Percentiles rank a stretch among this genome's conserved stretches.
Evolutionary conservation across 1,284 basidiomycete species (phyloP).

Genomic region (Anthracocystis setariae): DNA sequence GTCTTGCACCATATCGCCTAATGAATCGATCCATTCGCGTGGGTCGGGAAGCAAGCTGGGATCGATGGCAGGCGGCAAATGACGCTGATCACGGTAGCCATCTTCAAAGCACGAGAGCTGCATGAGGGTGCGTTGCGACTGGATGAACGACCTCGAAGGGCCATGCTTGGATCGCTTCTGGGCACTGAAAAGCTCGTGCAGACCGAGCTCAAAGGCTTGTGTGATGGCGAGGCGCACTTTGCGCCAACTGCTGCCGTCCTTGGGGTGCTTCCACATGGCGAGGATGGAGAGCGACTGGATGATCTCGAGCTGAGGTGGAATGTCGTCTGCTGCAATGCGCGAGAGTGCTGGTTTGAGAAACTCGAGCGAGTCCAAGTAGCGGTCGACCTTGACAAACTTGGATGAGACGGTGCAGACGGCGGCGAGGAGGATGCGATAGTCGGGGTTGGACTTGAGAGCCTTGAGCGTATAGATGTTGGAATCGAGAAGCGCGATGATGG

Average conservation of each 20-base stretch:
- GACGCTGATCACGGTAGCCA: constrained; percentile 48
- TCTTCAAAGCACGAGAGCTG: constrained; percentile 53
- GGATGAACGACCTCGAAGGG: constrained; percentile 42
- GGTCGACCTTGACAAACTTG: constrained; percentile 81
- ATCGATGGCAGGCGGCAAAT: constrained; percentile 50
- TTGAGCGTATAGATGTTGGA: constrained; percentile 66
- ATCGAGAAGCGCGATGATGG: constrained; percentile 66
- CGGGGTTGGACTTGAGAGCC: constrained; percentile 75
- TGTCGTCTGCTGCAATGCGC: constrained; percentile 75
- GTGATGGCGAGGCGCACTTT: constrained; percentile 65
- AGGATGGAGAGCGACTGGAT: constrained; percentile 85
- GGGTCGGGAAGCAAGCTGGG: constrained; percentile 43
- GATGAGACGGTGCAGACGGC: constrained; percentile 82
- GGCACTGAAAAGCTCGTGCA: constrained; percentile 55
- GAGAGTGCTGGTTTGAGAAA: constrained; percentile 76
- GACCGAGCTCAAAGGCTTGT: constrained; percentile 68
- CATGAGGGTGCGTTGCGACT: constrained; percentile 44
- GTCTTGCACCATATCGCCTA: constrained; percentile 51
- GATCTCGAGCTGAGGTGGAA: constrained; percentile 77
- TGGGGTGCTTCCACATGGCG: constrained; percentile 80
- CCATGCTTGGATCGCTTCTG: constrained; percentile 47
- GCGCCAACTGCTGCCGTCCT: constrained; percentile 68
- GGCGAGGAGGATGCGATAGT: constrained; percentile 82
- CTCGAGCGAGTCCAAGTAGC: constrained; percentile 48
- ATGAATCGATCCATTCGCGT: constrained; percentile 50